A percentile compares a stretch with the other conserved stretches of the same genome.
Evolutionary conservation across 371 early-diverging fungal species (phyloP).

Genomic region (Rhizomucor miehei): DNA sequence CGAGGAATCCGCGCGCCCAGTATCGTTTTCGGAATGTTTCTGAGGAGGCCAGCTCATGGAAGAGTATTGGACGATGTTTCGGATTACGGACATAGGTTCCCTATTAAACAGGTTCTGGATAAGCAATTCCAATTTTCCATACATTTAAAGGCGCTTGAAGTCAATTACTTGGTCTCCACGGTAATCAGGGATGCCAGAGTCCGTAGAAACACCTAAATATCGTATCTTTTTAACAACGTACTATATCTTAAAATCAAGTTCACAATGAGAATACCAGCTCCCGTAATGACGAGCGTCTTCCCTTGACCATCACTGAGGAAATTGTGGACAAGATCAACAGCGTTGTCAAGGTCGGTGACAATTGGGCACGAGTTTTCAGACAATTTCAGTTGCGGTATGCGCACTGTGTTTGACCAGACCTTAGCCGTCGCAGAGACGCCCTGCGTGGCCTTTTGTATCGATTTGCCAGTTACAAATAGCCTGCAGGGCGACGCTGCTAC

Average conservation of each 20-base stretch:
- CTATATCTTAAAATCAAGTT: not conserved
- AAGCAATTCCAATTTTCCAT: not conserved
- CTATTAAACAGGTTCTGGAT: slow-evolving; percentile 2
- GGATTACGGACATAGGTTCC: slow-evolving; percentile 81
- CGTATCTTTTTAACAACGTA: not conserved
- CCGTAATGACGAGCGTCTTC: slow-evolving; percentile 47
- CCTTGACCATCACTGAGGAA: slow-evolving; percentile 44
- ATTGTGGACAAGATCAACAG: slow-evolving; percentile 32
- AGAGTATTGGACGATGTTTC: slow-evolving; percentile 78
- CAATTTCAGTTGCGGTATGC: slow-evolving; percentile 33
- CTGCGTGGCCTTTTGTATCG: not conserved
- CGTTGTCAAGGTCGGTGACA: slow-evolving; percentile 18
- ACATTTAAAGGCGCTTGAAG: not conserved
- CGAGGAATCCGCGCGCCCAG: slow-evolving; percentile 91
- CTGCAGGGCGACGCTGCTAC: too few relatives aligned
- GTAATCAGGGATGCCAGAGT: slow-evolving; percentile 88
- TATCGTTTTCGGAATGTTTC: slow-evolving; percentile 77
- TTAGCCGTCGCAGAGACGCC: slow-evolving; percentile 8
- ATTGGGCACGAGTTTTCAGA: slow-evolving; percentile 8
- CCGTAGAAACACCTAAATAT: slow-evolving; percentile 68
- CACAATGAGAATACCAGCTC: slow-evolving; percentile 34
- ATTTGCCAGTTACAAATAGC: too few relatives aligned
- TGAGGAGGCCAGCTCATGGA: slow-evolving; percentile 64
- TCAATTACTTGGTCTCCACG: slow-evolving; percentile 62
- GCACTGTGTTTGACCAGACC: slow-evolving; percentile 31